Evolutionary conservation across 2,329 filamentous ascomycete genomes (phyloP), one percentile per base, ranked within the genome.

Genomic region (Exophiala sp.): DNA sequence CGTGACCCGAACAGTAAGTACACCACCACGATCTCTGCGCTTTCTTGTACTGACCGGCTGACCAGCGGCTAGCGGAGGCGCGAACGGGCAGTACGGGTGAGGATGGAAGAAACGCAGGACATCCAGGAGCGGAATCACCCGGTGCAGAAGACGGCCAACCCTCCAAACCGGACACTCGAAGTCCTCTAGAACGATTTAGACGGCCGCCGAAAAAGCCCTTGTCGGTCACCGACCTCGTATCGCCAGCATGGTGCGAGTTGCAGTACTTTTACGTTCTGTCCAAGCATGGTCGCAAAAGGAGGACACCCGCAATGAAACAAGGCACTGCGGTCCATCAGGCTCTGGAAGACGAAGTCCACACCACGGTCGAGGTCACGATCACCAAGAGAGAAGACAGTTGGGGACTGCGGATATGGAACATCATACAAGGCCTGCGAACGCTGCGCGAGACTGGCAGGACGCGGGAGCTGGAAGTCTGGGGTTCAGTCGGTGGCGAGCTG

Each of bases 181-280:
- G 81, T 7, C 90, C 89, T 0, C 70, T 96, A 1, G 77, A 88
- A 55, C 81, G 85, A 27, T 95, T 95, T 61, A 83, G 90, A 30
- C 81, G 81, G 1, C 82, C 78, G 48, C 88, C 88, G 0, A 83
- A 77, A 62, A 91, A 88, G 64, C 81, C 86, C 0, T 76, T 97
- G 6, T 88, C 86, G 0, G 93, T 97, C 1, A 89, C 87, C 2
- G 93, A 98, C 66, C 71, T 97, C 19, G 81, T 90, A 0, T 85
- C 88, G 1, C 90, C 90, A 1, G 84, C 90, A 6, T 98, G 93
- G 93, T 98, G 93, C 66, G 91, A 98, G 68, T 68, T 97, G 52
- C 90, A 97, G 66, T 94, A 95, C 62, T 89, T 82, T 74, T 96
- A 94, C 69, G 87, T 82, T 0, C 75, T 98, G 47, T 86, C 83